Base-by-base conservation (phyloP, 768 basidiomycete species). In the Russula virescens region DNA sequence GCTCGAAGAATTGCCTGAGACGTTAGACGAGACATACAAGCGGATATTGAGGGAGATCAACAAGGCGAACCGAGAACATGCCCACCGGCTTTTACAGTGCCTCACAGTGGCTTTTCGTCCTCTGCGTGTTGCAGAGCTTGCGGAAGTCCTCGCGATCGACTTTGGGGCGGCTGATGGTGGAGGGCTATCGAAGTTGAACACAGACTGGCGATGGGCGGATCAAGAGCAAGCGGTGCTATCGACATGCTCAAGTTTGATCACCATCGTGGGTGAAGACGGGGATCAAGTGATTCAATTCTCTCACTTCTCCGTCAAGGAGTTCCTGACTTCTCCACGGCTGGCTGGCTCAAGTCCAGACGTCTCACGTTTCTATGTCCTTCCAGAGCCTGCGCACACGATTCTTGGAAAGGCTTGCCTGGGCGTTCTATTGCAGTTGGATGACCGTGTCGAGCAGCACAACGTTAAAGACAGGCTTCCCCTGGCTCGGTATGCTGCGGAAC, bases 241-340 rank as follows among this genome's bases (percentile, higher is more conserved):
- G 0, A 45, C 54, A 0, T 55, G 54, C 5, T 55, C 54, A n/a
- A 55, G 54, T 21, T 45, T 55, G n/a, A 55, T 55, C 3, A 28
- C 54, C 0, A 5, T 55, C 8, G 42, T 55, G 16, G 54, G 21
- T 5, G 42, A 43, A 14, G 1, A 23, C 0, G 11, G 19, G 0
- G 3, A 6, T 21, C 55, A 34, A 56, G n/a, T 56, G 0, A 42
- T 56, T 0, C 55, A 56, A 18, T 56, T 56, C n/a, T 56, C 55
- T 5, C 55, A 56, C 14, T 56, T 56, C 26, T 56, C 55, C 6
- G 55, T 56, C 3, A 56, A 56, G 28, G 55, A 56, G n/a, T 56
- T 31, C 43, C 55, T 56, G 10, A 56, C 43, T 0, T 56, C 55
- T 13, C 11, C 19, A 26, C 43, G 55, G 7, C 43, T 56, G 23